Evolutionary conservation across 1,284 basidiomycete species (phyloP).

Genomic region (Ustilago shanxiensis): DNA sequence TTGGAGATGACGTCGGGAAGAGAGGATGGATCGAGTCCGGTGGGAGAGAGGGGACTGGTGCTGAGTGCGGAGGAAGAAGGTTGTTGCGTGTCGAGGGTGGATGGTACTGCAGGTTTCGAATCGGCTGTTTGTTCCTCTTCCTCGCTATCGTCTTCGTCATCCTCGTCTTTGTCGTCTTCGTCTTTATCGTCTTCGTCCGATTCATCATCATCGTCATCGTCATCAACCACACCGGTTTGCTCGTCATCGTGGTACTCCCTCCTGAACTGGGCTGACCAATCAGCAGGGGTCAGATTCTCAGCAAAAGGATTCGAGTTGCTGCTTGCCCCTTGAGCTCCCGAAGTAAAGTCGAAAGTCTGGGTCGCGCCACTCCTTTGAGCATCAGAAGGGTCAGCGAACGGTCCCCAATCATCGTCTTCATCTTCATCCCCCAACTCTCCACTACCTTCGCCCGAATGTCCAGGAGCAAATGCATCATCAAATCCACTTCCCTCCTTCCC

Average conservation of each 20-base stretch:
- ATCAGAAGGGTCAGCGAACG: conserved; percentile 61
- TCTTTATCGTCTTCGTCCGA: conserved; percentile 30
- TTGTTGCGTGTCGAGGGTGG: conserved; percentile 14
- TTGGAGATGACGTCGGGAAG: conserved; percentile 37
- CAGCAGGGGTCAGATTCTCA: conserved; percentile 67
- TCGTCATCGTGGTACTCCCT: conserved; percentile 50
- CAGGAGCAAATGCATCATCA: conserved; percentile 52
- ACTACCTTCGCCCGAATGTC: conserved; percentile 22
- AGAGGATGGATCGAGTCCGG: conserved; percentile 9
- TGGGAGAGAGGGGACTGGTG: conserved; percentile 29
- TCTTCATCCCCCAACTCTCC: conserved; percentile 48
- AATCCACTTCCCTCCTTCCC: conserved; percentile 45
- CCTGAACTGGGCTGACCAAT: conserved; percentile 67
- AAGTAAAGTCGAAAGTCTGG: conserved; percentile 39
- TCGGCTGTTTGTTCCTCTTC: conserved; percentile 19
- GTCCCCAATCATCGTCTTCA: conserved; percentile 68
- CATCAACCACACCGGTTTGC: conserved; percentile 31
- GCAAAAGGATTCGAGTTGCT: conserved; percentile 46
- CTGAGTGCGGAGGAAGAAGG: conserved; percentile 26
- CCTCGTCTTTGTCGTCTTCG: too few species aligned
- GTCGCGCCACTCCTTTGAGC: conserved; percentile 11
- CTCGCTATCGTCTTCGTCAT: conserved; percentile 25
- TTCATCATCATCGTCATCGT: conserved; percentile 56
- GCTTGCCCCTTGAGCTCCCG: conserved; percentile 7
- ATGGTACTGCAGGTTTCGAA: neutral